A percentile compares a stretch with the other conserved stretches of the same genome.
phyloP scores from a whole-genome alignment of 2,329 filamentous ascomycete species.

The Aureobasidium namibiae region DNA sequence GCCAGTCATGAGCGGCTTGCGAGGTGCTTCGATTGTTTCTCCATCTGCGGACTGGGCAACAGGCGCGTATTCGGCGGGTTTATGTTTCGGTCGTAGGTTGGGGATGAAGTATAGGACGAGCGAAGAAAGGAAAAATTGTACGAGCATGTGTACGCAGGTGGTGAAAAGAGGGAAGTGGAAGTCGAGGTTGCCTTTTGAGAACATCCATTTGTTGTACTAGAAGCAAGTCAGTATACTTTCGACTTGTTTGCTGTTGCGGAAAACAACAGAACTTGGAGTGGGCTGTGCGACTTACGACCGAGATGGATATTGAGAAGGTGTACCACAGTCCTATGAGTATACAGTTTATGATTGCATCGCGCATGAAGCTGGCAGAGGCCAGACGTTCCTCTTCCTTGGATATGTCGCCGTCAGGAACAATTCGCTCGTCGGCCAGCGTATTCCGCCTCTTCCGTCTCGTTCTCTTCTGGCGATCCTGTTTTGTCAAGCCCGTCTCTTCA shows the following conservation, averaged over 20 bases:
- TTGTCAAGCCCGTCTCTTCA: slow-evolving; percentile 80
- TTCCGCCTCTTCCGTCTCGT: slow-evolving; percentile 57
- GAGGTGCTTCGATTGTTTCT: slow-evolving; percentile 22
- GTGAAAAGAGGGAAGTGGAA: slow-evolving; percentile 95
- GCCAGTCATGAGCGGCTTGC: slow-evolving; percentile 67
- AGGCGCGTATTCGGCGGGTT: slow-evolving; percentile 14
- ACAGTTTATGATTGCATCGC: slow-evolving; percentile 63
- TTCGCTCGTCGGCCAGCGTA: slow-evolving; percentile 60
- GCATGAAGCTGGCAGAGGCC: slow-evolving; percentile 66
- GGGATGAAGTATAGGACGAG: slow-evolving; percentile 76
- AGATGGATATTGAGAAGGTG: slow-evolving; percentile 86
- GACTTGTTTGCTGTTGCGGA: too few relatives aligned
- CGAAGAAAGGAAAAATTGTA: slow-evolving; percentile 76
- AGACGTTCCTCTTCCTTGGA: slow-evolving; percentile 66
- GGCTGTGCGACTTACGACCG: slow-evolving; percentile 56
- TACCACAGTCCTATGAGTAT: slow-evolving; percentile 80
- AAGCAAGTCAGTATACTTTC: neutral
- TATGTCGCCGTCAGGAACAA: slow-evolving; percentile 51
- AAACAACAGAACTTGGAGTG: too few relatives aligned
- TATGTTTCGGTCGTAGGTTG: slow-evolving; percentile 50
- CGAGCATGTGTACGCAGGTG: slow-evolving; percentile 88
- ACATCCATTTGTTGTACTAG: slow-evolving; percentile 99
- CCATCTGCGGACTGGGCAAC: slow-evolving; percentile 12
- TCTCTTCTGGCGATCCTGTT: slow-evolving; percentile 60
- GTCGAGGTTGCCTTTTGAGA: slow-evolving; percentile 72